Evolutionary conservation across 352 stramenopile species (phyloP), one percentile per base, ranked within the genome.

Genomic region (Blastocystis sp.): DNA sequence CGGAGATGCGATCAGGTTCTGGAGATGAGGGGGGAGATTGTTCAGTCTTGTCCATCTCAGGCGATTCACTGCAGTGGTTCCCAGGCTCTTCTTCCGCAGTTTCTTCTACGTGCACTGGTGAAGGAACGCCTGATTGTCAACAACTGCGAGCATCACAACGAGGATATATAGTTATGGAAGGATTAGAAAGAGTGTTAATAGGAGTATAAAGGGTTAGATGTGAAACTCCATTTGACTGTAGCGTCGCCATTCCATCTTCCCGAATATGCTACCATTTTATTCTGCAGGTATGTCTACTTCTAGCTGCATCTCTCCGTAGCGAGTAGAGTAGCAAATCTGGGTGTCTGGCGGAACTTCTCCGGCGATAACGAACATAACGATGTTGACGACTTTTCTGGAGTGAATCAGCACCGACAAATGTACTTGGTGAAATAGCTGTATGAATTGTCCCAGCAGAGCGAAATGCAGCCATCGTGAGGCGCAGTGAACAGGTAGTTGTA

Each of bases 401-500:
- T 76, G 18, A 55, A 26, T 61, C 23, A 20, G 20, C 53, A 23
- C 23, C 20, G 9, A 13, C 5, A 88, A 2, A 0, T 23, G 37
- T 39, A 77, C 77, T 88, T 88, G 55, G 68, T 88, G 55, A 88
- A 79, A 47, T 76, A 79, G n/a, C 37, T 63, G 55, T 88, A 88
- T 3, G 54, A 53, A 45, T 88, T 88, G 55, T 88, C 77, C 77
- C 77, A 88, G 20, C 45, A 66, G 43, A 84, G 29, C 50, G 73
- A 66, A 29, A 84, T 23, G 20, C n/a, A 39, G 39, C 73, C 73
- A 23, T 64, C 53, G 29, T 29, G 11, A 9, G 73, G 73, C 54
- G 73, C 73, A 3, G n/a, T 23, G 50, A 84, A 84, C 3, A 84
- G 29, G 56, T 84, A 84, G 39, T 68, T 43, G 50, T 45, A 84